Evolutionary conservation across 306 rosid species (phyloP), one percentile per base, ranked within the genome.

Genomic region (Sophora flavescens): DNA sequence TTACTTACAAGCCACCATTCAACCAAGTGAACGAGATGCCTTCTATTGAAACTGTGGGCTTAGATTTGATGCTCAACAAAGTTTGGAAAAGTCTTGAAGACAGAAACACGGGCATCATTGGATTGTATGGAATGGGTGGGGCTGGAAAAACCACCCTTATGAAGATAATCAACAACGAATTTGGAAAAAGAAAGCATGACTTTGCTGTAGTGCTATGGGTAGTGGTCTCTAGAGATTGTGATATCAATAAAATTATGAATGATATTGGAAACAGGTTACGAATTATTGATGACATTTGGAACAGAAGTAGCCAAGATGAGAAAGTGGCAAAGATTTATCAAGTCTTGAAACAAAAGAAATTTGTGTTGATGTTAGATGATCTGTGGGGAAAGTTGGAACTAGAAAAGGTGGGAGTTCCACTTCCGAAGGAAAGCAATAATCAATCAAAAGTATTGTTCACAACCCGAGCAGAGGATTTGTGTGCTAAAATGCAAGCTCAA

Each of bases 81-180:
- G 78, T 60, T 2, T 52, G 81, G 54, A 38, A 61, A 0, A 45
- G 18, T 9, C 4, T 76, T 15, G 30, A 44, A 59, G 33, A 14
- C 17, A 65, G 61, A 1, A 26, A 35, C 3, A 45, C 61, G 52
- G 76, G 73, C 10, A 50, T 10, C 2, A 42, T 78, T 11, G 81
- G 78, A 0, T 14, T 83, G 5, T 74, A 61, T n/a, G 83, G 83
- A 2, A 83, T 78, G 67, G 77, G 67, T 0, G 56, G 77, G 30
- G 26, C 5, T 0, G 42, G 77, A 0, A 57, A 57, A 38, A 72
- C 68, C 4, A 72, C 33, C 45, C 4, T 73, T 10, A 1, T 73
- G 10, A 59, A 41, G 11, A 73, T 3, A 58, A n/a, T 73, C n/a
- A 14, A 60, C 32, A 73, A 60, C 3, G 59, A 60, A 8, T 33